Conservation (phyloP, 2,329 filamentous ascomycete genomes). For the Chaetomium olivaceum region DNA sequence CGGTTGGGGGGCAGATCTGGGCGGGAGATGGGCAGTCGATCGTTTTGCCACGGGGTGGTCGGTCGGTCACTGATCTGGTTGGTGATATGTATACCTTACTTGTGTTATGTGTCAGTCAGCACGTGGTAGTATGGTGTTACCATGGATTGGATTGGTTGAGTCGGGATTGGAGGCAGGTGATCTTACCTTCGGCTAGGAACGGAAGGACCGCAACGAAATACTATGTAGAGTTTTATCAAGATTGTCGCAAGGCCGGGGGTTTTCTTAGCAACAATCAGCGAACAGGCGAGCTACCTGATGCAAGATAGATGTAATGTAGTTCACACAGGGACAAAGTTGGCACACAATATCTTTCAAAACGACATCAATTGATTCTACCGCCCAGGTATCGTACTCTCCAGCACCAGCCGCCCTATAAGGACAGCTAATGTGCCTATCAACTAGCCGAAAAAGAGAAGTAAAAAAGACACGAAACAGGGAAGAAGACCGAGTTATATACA, state of each 20-base stretch:
- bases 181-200: not conserved
- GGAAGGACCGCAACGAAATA: not conserved
- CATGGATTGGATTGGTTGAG: not conserved
- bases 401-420: not conserved
- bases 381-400: conserved; percentile 2
- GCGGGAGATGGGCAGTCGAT: not conserved
- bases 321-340: not conserved
- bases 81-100: too few relatives aligned
- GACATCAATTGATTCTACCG: not conserved
- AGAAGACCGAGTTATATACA: conserved; percentile 12
- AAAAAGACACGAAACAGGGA: not conserved
- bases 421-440: conserved; percentile 1
- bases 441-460: not conserved
- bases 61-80: too few relatives aligned
- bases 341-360: not conserved
- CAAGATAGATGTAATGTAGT: not conserved
- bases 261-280: not conserved
- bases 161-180: not conserved
- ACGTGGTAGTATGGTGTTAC: not conserved
- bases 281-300: not conserved
- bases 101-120: not conserved
- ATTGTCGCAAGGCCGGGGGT: not conserved
- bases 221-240: too few relatives aligned
- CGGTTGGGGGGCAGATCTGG: not conserved
- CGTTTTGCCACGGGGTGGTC: too few relatives aligned